Evolutionary conservation across 1,284 basidiomycete species (phyloP), one percentile per base, ranked within the genome.

Genomic region (Marasmius sp.): DNA sequence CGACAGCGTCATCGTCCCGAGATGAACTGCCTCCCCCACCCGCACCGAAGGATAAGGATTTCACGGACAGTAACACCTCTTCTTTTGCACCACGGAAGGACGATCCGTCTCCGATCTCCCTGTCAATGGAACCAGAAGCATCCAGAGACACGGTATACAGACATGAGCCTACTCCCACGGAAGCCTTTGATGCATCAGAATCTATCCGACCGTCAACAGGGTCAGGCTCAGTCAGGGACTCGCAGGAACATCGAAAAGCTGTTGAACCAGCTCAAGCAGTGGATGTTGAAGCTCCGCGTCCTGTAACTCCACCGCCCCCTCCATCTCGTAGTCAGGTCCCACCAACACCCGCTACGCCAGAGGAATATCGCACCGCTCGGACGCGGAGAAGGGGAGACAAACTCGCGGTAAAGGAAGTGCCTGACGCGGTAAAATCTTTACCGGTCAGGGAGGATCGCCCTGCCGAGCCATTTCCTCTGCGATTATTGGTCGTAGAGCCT

Each of bases 401-500:
- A 47, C 67, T 84, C 11, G 79, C 78, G 27, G 27, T 27, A 66
- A 81, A 78, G 61, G 69, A 66, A 0, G 71, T 76, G 27, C 61
- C 43, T 38, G 8, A 2, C 16, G 58, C 49, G 22, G 54, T 41
- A 43, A 37, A 57, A 47, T n/a, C 48, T 27, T 38, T 65, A 6
- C 62, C 72, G 9, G 71, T 71, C 33, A 72, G 67, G 61, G 70
- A 68, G 49, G 72, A 74, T 63, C 66, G 66, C 36, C 67, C 67
- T 59, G 50, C 64, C 33, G 70, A 70, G 36, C 81, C 81, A 11
- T 77, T 71, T 20, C 79, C 75, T 0, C 73, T 92, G 47, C 71
- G 77, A 14, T 64, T 72, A 7, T 87, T 89, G 69, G 68, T 92
- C 33, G 68, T 78, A 2, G 71, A 85, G 47, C 75, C 81, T 0